These are phyloP conservation scores for Pichia californica DNA, from an alignment of 805 yeast genomes.

Conservation along the genomic window DNA sequence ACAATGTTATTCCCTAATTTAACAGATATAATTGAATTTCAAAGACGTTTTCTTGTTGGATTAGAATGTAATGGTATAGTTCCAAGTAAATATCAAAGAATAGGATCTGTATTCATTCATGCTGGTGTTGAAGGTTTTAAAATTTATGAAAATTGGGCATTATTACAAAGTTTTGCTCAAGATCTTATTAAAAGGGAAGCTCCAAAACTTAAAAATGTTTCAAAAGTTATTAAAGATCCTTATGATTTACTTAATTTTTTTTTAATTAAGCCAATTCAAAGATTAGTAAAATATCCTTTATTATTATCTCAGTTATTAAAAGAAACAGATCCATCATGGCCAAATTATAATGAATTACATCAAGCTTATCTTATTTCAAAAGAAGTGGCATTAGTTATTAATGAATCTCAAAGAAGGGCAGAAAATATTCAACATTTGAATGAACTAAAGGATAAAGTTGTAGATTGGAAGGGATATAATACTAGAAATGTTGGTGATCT, in stretches of 20 bases:
- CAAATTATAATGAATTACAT: conserved; percentile 58
- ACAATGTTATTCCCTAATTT: conserved; percentile 82
- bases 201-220: conserved; percentile 45
- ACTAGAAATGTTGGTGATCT: conserved; percentile 78
- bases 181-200: conserved; percentile 68
- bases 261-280: conserved; percentile 88
- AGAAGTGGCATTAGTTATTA: conserved; percentile 79
- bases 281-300: conserved; percentile 92
- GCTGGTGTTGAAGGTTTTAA: conserved; percentile 75
- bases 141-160: conserved; percentile 90
- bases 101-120: conserved; percentile 84
- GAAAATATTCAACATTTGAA: conserved; percentile 73
- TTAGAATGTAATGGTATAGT: conserved; percentile 80
- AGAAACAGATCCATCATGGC: conserved; percentile 45
- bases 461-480: conserved; percentile 90
- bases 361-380: conserved; percentile 69
- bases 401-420: conserved; percentile 88
- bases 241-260: conserved; percentile 87
- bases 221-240: conserved; percentile 67
- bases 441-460: conserved; percentile 65
- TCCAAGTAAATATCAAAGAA: conserved; percentile 69
- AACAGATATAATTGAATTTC: conserved; percentile 80
- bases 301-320: conserved; percentile 71
- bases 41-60: conserved; percentile 81
- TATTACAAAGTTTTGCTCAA: conserved; percentile 82